These are phyloP conservation scores for Rhizophagus prolifer DNA, from an alignment of 192 early-diverging fungal genomes.

Conservation along the genomic window DNA sequence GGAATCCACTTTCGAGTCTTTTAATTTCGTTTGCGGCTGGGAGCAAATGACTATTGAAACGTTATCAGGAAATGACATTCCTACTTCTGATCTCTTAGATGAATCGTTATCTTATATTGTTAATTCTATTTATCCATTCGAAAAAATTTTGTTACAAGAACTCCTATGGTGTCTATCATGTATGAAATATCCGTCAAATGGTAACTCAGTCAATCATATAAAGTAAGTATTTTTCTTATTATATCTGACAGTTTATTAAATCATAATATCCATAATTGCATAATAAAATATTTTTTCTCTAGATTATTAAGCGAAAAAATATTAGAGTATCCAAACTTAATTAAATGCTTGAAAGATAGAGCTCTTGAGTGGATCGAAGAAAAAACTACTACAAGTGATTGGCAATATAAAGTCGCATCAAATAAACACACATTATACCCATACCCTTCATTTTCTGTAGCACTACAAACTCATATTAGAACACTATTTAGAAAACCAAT, in stretches of 20 bases:
- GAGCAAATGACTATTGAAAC: slow-evolving; percentile 28
- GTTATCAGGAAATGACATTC: slow-evolving; percentile 6
- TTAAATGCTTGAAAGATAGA: neutral
- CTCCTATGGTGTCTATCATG: slow-evolving; percentile 27
- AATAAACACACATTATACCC: too few relatives aligned
- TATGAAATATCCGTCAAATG: slow-evolving; percentile 23
- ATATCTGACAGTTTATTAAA: too few relatives aligned
- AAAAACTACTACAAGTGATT: neutral
- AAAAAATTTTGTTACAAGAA: slow-evolving; percentile 29
- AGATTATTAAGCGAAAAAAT: slow-evolving; percentile 5
- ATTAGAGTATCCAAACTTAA: neutral
- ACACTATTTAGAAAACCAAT: too few relatives aligned
- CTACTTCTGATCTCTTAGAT: neutral
- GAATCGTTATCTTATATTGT: slow-evolving; percentile 6
- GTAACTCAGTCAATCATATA: slow-evolving; percentile 21
- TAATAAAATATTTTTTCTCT: too few relatives aligned
- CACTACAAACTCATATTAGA: too few relatives aligned
- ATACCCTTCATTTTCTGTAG: too few relatives aligned
- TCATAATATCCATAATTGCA: too few relatives aligned
- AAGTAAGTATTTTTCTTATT: slow-evolving; percentile 21
- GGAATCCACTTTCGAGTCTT: neutral
- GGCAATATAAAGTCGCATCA: too few relatives aligned
- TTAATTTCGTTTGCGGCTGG: slow-evolving; percentile 31
- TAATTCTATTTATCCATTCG: slow-evolving; percentile 17
- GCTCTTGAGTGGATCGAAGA: slow-evolving; percentile 14